These are phyloP conservation scores for Sapria himalayana DNA, from an alignment of 345 rosid genomes.

Conservation along the genomic window DNA sequence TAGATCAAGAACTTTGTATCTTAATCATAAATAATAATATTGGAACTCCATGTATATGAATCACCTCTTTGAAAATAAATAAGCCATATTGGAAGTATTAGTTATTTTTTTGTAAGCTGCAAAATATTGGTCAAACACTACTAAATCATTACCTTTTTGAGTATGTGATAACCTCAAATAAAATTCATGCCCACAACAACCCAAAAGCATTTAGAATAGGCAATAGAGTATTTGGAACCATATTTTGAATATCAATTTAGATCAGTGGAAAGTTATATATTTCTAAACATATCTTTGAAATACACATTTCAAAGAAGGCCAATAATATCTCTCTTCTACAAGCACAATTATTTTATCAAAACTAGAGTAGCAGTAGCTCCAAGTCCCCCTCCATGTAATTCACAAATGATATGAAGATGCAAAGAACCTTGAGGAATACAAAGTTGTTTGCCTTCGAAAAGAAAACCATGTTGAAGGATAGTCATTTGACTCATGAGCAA, in stretches of 20 bases:
- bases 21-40: no score
- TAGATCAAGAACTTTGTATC: no score
- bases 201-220: no score
- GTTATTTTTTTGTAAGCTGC: no score
- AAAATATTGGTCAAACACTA: no score
- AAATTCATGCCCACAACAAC: no score
- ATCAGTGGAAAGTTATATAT: not conserved
- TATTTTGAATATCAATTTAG: not conserved
- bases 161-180: no score
- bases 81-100: no score
- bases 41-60: no score
- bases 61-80: no score
- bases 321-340: not conserved
- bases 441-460: not conserved
- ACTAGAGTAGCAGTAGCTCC: conserved; percentile 1
- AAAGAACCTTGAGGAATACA: conserved; percentile 1
- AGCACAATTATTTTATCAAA: conserved; percentile 1
- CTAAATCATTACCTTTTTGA: no score
- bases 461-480: conserved; percentile 1
- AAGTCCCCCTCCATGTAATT: conserved; percentile 2
- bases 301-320: not conserved
- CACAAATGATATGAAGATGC: not conserved
- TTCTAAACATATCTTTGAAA: not conserved
- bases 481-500: conserved; percentile 1
- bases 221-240: no score